Conservation (phyloP, 306 rosid species). For the Crotalaria pallida region DNA sequence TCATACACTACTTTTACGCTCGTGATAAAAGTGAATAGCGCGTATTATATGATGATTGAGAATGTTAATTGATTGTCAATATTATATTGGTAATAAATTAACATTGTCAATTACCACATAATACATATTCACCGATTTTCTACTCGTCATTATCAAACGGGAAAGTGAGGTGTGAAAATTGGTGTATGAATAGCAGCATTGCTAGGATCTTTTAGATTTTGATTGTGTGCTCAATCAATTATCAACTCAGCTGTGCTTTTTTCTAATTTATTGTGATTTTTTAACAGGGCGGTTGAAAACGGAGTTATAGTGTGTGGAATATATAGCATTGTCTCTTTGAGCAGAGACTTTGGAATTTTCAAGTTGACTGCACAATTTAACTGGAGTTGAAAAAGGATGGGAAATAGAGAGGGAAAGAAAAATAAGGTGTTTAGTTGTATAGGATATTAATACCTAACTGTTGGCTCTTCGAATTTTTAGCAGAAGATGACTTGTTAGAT, state of each 20-base stretch:
- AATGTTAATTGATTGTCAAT: background rate
- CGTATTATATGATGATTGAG: background rate
- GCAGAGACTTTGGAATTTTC: slow-evolving; percentile 34
- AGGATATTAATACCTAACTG: slow-evolving; percentile 67
- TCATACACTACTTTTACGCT: background rate
- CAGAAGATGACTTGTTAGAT: slow-evolving; percentile 68
- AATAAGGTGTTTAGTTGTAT: slow-evolving; percentile 52
- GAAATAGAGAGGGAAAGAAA: slow-evolving; percentile 2
- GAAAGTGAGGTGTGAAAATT: too few species aligned
- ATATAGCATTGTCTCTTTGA: slow-evolving; percentile 21
- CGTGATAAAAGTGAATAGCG: background rate
- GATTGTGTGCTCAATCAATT: too few species aligned
- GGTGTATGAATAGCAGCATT: too few species aligned
- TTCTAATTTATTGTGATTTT: slow-evolving; percentile 26
- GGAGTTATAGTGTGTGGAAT: slow-evolving; percentile 40
- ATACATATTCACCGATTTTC: background rate
- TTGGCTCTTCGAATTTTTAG: slow-evolving; percentile 82
- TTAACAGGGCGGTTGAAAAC: slow-evolving; percentile 72
- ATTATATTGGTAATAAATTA: too few species aligned
- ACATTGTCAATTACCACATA: background rate
- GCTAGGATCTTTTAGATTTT: background rate
- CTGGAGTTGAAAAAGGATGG: slow-evolving; percentile 26
- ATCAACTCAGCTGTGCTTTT: too few species aligned
- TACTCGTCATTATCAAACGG: too few species aligned
- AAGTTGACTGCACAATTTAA: slow-evolving; percentile 46